phyloP scores from a whole-genome alignment of 108 stramenopile species.

The Parmales sp. region DNA sequence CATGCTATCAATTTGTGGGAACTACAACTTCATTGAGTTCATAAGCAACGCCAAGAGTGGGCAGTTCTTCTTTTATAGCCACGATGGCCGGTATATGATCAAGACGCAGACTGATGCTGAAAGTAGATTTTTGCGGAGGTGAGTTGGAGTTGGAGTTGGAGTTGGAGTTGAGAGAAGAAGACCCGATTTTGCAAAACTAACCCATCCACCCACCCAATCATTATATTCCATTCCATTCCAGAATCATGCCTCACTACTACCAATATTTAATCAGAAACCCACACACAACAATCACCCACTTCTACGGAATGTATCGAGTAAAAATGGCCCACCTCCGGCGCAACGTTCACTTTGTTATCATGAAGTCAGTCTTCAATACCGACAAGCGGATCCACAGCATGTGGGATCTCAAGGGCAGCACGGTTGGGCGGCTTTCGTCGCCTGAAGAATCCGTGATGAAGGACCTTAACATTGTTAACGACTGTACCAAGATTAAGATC shows the following conservation, averaged over 20 bases:
- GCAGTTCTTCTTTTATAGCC: slow-evolving; percentile 97
- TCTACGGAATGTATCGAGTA: slow-evolving; percentile 96
- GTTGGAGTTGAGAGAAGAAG: too few species aligned
- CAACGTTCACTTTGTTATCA: slow-evolving; percentile 85
- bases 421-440: slow-evolving; percentile 59
- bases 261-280: slow-evolving; percentile 79
- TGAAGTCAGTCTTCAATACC: slow-evolving; percentile 84
- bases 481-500: slow-evolving; percentile 12
- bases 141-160: too few species aligned
- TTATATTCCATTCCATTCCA: neutral
- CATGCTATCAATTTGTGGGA: slow-evolving; percentile 84
- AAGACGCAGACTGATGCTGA: slow-evolving; percentile 96
- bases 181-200: too few species aligned
- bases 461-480: slow-evolving; percentile 66
- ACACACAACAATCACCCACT: slow-evolving; percentile 81
- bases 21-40: slow-evolving; percentile 97
- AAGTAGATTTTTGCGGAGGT: slow-evolving; percentile 88
- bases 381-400: slow-evolving; percentile 67
- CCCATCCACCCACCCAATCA: neutral
- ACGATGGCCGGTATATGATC: slow-evolving; percentile 95
- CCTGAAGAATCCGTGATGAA: slow-evolving; percentile 75
- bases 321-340: slow-evolving; percentile 81
- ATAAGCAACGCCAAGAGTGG: slow-evolving; percentile 95
- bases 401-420: slow-evolving; percentile 88
- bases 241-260: slow-evolving; percentile 88